phyloP scores from a whole-genome alignment of 352 stramenopile species.

The Elongisporangium undulatum region DNA sequence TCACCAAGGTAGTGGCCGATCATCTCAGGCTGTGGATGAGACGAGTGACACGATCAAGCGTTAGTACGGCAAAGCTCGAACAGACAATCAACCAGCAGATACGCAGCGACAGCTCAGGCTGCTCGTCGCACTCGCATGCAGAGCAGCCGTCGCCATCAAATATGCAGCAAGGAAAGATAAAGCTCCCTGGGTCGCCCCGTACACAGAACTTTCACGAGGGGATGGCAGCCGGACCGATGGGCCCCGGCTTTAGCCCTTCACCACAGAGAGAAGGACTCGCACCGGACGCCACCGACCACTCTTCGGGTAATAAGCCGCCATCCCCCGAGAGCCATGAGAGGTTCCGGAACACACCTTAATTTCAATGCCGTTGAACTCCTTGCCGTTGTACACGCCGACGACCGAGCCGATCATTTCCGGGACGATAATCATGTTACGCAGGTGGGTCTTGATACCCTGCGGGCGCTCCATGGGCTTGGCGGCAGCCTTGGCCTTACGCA shows the following conservation, averaged over 20 bases:
- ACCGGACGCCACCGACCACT: conserved; percentile 22
- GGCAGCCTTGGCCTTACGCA: conserved; percentile 99
- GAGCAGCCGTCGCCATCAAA: conserved; percentile 7
- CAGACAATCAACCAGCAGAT: conserved; percentile 8
- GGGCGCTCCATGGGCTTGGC: conserved; percentile 97
- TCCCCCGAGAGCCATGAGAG: conserved; percentile 74
- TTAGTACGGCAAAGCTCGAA: background rate
- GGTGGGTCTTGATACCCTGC: conserved; percentile 98
- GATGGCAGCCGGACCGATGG: conserved; percentile 44
- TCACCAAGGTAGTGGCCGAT: conserved; percentile 99
- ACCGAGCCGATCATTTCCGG: conserved; percentile 99
- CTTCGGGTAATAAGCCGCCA: conserved; percentile 76
- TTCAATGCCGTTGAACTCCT: conserved; percentile 99
- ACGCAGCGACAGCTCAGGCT: background rate
- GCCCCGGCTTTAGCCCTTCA: background rate
- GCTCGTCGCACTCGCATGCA: background rate
- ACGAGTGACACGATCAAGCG: background rate
- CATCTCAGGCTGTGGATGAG: conserved; percentile 93
- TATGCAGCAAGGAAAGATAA: conserved; percentile 15
- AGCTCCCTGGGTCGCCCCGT: conserved; percentile 85
- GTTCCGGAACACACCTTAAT: conserved; percentile 96
- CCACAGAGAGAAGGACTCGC: background rate
- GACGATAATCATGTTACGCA: conserved; percentile 99
- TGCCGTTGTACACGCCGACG: conserved; percentile 99
- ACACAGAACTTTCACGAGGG: conserved; percentile 86